These are phyloP conservation scores for Pseudozyma sp. DNA, from an alignment of 1,284 basidiomycete genomes.

Conservation along the genomic window DNA sequence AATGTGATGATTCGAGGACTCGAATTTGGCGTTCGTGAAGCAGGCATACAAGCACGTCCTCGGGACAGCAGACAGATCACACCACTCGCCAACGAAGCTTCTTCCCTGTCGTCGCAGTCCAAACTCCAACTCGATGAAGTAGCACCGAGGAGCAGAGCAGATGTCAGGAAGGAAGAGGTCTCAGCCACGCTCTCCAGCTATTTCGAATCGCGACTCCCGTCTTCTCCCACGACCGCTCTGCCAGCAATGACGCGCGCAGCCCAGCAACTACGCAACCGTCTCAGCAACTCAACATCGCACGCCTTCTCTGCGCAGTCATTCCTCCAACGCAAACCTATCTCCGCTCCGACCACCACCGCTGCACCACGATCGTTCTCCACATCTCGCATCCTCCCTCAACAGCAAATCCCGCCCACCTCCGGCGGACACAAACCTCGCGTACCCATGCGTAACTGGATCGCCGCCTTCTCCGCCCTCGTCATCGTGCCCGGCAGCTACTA, in stretches of 20 bases:
- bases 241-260: constrained; percentile 8
- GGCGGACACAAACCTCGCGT: constrained; percentile 5
- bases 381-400: constrained; percentile 3
- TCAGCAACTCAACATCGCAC: background rate
- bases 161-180: constrained; percentile 17
- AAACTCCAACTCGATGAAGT: constrained; percentile 13
- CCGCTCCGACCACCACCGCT: constrained; percentile 1
- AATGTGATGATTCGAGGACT: constrained; percentile 45
- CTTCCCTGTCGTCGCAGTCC: background rate
- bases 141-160: constrained; percentile 15
- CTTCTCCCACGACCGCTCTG: background rate
- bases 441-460: constrained; percentile 43
- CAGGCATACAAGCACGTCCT: constrained; percentile 20
- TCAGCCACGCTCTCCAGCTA: constrained; percentile 18
- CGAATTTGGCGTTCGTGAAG: constrained; percentile 34
- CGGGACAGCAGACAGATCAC: constrained; percentile 5
- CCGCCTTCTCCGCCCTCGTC: constrained; percentile 39
- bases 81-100: background rate
- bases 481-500: constrained; percentile 44
- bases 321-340: constrained; percentile 4
- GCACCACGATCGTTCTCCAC: constrained; percentile 6
- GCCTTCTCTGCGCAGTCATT: constrained; percentile 4
- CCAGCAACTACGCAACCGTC: constrained; percentile 17
- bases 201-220: constrained; percentile 17
- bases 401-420: background rate